Base-by-base conservation (phyloP, 2,329 filamentous ascomycete genomes). In the Fusarium multiceps region DNA sequence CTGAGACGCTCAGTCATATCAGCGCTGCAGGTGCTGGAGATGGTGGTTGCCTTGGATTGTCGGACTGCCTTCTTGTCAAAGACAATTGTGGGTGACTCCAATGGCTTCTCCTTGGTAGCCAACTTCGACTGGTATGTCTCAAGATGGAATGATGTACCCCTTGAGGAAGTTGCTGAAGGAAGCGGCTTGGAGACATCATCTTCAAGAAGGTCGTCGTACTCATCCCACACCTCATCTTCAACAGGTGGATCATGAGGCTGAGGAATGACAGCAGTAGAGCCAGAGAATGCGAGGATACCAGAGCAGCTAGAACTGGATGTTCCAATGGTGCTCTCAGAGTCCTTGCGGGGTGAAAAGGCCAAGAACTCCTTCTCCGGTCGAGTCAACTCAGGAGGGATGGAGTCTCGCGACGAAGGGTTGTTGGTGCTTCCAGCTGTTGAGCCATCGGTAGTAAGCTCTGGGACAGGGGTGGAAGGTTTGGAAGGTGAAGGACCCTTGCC, bases 211-310 rank as follows among this genome's bases (percentile, higher is more conserved):
- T 98, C 95, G 71, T 98, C 90, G 76, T 97, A 98, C 79, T 97
- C 95, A 54, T 94, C 90, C 95, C 95, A 98, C 3, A 97, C 87
- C 76, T 98, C 95, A 73, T 98, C 95, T 70, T 97, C 92, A 2
- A 83, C 88, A 6, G 90, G 85, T 0, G 88, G 90, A 6, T 89
- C 88, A 46, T 83, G 84, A 3, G 88, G 84, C 5, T 83, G 81
- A 1, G 92, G 91, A 23, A 92, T 83, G 4, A 93, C 81, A 9
- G 92, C 90, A 18, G 89, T 92, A 6, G 90, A 88, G 8, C 87
- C 86, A 14, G 85, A 84, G 68, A 86, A 89, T 58, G 87, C 89
- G 53, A 85, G 82, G 16, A 86, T 79, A 1, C 88, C 89, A 4
- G 92, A 93, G 72, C 88, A 93, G 74, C 89, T 92, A 1, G 92